Evolutionary conservation across 2,329 filamentous ascomycete genomes (phyloP).

Genomic region (Sclerotinia minor): DNA sequence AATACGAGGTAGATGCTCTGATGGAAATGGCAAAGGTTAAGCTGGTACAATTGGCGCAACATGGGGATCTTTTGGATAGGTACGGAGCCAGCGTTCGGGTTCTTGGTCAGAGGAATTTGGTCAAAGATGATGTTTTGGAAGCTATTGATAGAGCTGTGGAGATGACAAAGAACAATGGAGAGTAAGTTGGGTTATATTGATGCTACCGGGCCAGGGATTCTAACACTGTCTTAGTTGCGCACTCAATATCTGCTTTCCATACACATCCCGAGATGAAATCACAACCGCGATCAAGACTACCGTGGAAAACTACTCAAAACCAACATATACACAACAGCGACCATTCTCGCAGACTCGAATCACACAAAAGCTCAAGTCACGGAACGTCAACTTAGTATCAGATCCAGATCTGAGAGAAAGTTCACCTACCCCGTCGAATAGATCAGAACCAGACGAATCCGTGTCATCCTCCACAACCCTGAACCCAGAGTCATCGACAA

Average conservation of each 20-base stretch:
- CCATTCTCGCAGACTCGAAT: slow-evolving; percentile 89
- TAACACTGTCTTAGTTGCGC: slow-evolving; percentile 50
- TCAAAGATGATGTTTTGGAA: slow-evolving; percentile 83
- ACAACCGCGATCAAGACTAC: slow-evolving; percentile 85
- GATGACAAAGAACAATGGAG: slow-evolving; percentile 82
- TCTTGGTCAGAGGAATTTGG: slow-evolving; percentile 78
- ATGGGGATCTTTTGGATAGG: slow-evolving; percentile 87
- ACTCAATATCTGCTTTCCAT: slow-evolving; percentile 96
- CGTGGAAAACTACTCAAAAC: slow-evolving; percentile 80
- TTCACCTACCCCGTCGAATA: slow-evolving; percentile 50
- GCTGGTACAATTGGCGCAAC: slow-evolving; percentile 84
- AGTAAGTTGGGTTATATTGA: slow-evolving; percentile 50
- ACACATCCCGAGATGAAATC: slow-evolving; percentile 94
- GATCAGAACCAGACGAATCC: slow-evolving; percentile 49
- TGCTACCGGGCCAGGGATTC: no score
- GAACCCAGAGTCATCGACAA: slow-evolving; percentile 40
- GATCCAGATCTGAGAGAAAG: slow-evolving; percentile 40
- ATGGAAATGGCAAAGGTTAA: slow-evolving; percentile 99
- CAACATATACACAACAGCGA: slow-evolving; percentile 63
- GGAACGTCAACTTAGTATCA: slow-evolving; percentile 48
- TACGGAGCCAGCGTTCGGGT: slow-evolving; percentile 88
- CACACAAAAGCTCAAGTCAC: slow-evolving; percentile 77
- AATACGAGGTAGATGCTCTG: slow-evolving; percentile 92
- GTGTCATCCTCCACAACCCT: slow-evolving; percentile 61
- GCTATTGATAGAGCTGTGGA: slow-evolving; percentile 84